Evolutionary conservation across 2,329 filamentous ascomycete genomes (phyloP), one percentile per base, ranked within the genome.

Genomic region (Neofusicoccum kwambonambiense): DNA sequence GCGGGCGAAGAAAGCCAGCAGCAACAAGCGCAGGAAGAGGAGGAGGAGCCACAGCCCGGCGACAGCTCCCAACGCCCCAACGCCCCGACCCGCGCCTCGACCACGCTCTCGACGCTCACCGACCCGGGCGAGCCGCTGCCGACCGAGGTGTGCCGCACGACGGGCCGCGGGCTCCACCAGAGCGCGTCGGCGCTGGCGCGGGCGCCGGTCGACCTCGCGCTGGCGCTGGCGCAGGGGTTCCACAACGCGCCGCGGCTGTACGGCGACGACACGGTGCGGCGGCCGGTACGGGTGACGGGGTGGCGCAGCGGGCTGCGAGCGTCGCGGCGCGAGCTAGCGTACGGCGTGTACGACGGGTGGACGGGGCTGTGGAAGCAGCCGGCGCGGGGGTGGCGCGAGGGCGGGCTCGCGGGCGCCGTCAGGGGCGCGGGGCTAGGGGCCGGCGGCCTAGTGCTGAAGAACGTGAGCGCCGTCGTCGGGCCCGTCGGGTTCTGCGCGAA

Each of bases 231-330:
- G 1, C 87, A 90, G 71, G 89, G 88, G 1, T 90, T 90, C 68
- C 88, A 90, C 73, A 91, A 91, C 68, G 87, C 87, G 0, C 89
- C 89, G 1, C 83, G 87, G 2, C 80, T 91, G 0, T 91, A 91
- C 69, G 89, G 88, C 13, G 89, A 91, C 69, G 83, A 86, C 56
- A 90, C 88, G 1, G 89, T 91, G 1, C 83, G 89, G 3, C 82
- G 83, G 1, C 86, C 87, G 0, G 82, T 82, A 1, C 83, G 87
- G 7, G 85, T 91, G 47, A 90, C 87, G 0, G 89, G 88, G 2
- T 82, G 90, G 65, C 80, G 82, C 57, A 90, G 87, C 2, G 89
- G 89, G 0, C 77, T 79, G 17, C 81, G 81, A 42, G 88, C 88
- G 0, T 87, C 87, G 0, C 80, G 86, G 5, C 78, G 83, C 65